Conservation (phyloP, 2,329 filamentous ascomycete species). For the Talaromyces sp. region DNA sequence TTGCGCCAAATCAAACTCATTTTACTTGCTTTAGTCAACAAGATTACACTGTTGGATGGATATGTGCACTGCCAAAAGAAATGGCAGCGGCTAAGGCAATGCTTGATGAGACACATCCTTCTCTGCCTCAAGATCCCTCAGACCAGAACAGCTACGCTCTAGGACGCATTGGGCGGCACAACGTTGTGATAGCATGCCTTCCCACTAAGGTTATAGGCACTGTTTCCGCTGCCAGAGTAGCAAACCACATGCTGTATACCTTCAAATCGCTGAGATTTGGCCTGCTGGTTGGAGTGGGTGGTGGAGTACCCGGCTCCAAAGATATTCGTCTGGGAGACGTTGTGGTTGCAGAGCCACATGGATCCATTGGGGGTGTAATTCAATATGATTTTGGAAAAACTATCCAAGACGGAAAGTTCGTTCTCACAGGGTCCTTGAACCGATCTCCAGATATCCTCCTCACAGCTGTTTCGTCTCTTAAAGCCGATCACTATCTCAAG, state of each 20-base stretch:
- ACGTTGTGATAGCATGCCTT: constrained; percentile 15
- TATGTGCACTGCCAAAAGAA: constrained; percentile 11
- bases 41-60: constrained; percentile 9
- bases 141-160: constrained; percentile 14
- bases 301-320: constrained; percentile 11
- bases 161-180: constrained; percentile 13
- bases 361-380: neutral
- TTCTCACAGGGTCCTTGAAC: neutral
- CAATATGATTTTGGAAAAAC: constrained; percentile 5
- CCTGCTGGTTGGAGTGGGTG: constrained; percentile 17
- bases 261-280: constrained; percentile 13
- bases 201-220: constrained; percentile 10
- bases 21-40: neutral
- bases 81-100: constrained; percentile 11
- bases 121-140: neutral
- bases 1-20: neutral
- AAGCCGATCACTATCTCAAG: neutral
- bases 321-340: constrained; percentile 17
- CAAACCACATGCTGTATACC: constrained; percentile 9
- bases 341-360: constrained; percentile 9
- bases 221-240: constrained; percentile 9
- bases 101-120: constrained; percentile 12
- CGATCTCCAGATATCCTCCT: constrained; percentile 9
- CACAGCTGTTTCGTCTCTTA: constrained; percentile 6
- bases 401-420: neutral